Percentiles rank a stretch among this genome's conserved stretches.
These are phyloP conservation scores for Beauveria sp. DNA, from an alignment of 2,329 filamentous ascomycete genomes.

Conservation along the genomic window DNA sequence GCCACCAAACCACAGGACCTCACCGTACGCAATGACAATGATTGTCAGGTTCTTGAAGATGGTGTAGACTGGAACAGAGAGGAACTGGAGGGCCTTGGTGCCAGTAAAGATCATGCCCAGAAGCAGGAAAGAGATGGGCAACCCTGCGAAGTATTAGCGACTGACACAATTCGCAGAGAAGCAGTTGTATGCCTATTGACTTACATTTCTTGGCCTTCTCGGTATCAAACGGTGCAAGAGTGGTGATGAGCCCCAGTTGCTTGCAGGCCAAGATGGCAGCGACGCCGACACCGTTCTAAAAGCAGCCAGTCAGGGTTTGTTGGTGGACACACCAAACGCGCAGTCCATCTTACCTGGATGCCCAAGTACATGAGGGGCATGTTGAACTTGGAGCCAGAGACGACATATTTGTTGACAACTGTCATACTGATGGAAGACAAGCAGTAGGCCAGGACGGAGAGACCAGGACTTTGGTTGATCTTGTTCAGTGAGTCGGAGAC, in stretches of 20 bases:
- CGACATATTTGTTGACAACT: conserved; percentile 92
- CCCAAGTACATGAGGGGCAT: conserved; percentile 84
- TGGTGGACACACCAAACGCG: neutral
- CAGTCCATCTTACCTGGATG: conserved; percentile 60
- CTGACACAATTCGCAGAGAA: neutral
- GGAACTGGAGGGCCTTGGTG: conserved; percentile 82
- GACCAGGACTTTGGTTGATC: conserved; percentile 13
- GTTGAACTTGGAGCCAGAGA: conserved; percentile 80
- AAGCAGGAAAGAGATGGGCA: conserved; percentile 81
- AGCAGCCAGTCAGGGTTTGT: conserved; percentile 12
- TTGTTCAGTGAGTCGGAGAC: conserved; percentile 10
- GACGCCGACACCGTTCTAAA: conserved; percentile 78
- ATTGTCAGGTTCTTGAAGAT: conserved; percentile 98
- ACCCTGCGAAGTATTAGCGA: conserved; percentile 49
- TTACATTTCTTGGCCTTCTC: conserved; percentile 83
- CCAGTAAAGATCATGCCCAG: conserved; percentile 96
- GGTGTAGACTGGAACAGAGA: conserved; percentile 90
- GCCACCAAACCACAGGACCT: conserved; percentile 91
- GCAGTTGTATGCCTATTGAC: conserved; percentile 19
- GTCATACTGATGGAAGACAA: conserved; percentile 90
- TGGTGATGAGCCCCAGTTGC: conserved; percentile 67
- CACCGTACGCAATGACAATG: conserved; percentile 89
- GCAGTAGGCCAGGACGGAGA: conserved; percentile 80
- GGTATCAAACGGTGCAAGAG: conserved; percentile 66
- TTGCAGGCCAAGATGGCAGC: conserved; percentile 72